Evolutionary conservation across 73 alveolate genomes (phyloP).

Genomic region (Paraurostyla sp.): DNA sequence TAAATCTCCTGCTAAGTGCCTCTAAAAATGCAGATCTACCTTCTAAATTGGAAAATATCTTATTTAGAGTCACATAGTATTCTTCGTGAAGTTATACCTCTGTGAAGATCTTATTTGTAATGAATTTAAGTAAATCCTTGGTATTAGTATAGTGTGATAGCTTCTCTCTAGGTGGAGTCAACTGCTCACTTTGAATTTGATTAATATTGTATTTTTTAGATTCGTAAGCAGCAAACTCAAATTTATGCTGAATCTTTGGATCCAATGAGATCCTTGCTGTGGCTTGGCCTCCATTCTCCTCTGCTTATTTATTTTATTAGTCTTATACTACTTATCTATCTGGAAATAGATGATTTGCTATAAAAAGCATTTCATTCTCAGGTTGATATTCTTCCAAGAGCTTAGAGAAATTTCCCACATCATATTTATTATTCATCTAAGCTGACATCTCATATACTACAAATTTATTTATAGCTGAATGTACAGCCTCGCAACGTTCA

Average conservation of each 20-base stretch:
- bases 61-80: constrained; percentile 30
- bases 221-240: constrained; percentile 24
- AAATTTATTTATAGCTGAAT: constrained; percentile 37
- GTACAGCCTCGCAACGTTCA: constrained; percentile 55
- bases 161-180: constrained; percentile 48
- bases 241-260: constrained; percentile 15
- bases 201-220: not conserved
- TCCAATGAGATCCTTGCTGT: not conserved
- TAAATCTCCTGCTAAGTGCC: constrained; percentile 6
- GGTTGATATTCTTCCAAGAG: constrained; percentile 39
- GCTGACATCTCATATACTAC: constrained; percentile 61
- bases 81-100: constrained; percentile 20
- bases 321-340: not conserved
- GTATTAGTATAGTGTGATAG: not conserved
- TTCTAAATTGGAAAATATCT: not conserved
- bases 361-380: not conserved
- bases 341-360: not conserved
- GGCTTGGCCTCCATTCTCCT: not conserved
- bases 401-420: constrained; percentile 44
- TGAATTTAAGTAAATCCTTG: constrained; percentile 10
- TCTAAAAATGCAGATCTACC: constrained; percentile 17
- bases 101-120: not conserved
- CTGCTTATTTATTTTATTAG: not conserved
- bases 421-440: constrained; percentile 58
- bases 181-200: not conserved